Conservation (phyloP, 768 basidiomycete species). For the Tylopilus rubrobrunneus region DNA sequence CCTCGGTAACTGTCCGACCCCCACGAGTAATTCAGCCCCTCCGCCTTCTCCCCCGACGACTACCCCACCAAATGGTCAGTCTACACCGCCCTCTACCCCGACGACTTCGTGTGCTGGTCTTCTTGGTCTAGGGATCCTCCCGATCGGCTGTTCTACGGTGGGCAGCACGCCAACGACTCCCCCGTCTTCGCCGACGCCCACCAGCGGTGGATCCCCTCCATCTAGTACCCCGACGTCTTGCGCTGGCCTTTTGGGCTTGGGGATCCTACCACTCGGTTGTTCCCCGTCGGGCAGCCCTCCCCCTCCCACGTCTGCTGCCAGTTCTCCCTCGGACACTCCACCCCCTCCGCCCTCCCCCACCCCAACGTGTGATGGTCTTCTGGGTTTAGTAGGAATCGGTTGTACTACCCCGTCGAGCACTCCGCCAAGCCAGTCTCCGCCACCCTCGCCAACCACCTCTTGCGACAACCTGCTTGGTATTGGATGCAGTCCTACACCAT, state of each 20-base stretch:
- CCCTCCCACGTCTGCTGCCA: background rate
- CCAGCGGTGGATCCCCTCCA: too few relatives aligned
- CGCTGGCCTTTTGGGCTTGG: too few relatives aligned
- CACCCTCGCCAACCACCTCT: background rate
- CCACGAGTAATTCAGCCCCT: too few relatives aligned
- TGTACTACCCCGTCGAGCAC: conserved; percentile 14
- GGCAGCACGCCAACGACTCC: too few relatives aligned
- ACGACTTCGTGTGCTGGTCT: background rate
- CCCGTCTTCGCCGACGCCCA: too few relatives aligned
- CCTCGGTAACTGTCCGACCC: background rate
- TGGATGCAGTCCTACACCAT: background rate
- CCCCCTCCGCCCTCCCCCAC: background rate
- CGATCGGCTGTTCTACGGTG: too few relatives aligned
- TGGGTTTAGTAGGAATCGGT: conserved; percentile 4
- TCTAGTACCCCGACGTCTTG: too few relatives aligned
- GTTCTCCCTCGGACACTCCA: background rate
- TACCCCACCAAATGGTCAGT: too few relatives aligned
- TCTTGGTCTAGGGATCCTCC: background rate
- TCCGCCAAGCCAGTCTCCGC: conserved; percentile 2
- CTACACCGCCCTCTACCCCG: background rate
- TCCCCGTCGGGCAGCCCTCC: conserved; percentile 2
- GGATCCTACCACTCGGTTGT: background rate
- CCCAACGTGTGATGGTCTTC: conserved; percentile 8
- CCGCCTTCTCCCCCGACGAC: background rate
- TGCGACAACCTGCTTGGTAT: too few relatives aligned